Percentiles rank a stretch among this genome's conserved stretches.
Conservation (phyloP, 2,329 filamentous ascomycete species). For the Sclerotinia borealis region DNA sequence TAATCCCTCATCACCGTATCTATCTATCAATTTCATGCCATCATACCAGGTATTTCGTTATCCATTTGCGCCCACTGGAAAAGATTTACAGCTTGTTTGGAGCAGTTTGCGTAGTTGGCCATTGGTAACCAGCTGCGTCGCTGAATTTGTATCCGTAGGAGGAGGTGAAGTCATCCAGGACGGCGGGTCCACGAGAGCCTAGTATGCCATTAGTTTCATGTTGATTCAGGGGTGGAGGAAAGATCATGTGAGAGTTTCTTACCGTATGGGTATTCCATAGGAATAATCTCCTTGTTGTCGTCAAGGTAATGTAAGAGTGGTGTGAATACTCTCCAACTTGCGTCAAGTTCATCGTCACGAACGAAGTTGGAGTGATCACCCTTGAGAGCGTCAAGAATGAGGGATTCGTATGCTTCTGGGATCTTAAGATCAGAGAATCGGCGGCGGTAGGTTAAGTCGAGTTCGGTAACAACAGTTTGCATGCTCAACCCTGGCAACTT, state of each 20-base stretch:
- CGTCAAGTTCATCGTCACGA: constrained; percentile 91
- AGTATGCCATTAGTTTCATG: background rate
- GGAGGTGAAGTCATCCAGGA: constrained; percentile 95
- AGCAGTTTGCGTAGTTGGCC: constrained; percentile 71
- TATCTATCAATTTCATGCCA: constrained; percentile 6
- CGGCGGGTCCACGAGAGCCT: constrained; percentile 95
- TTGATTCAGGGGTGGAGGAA: background rate
- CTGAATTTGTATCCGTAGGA: constrained; percentile 98
- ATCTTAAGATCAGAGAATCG: constrained; percentile 99
- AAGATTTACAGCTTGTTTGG: constrained; percentile 74
- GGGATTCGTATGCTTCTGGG: constrained; percentile 95
- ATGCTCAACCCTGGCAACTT: constrained; percentile 97
- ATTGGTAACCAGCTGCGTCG: constrained; percentile 91
- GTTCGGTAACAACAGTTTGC: constrained; percentile 98
- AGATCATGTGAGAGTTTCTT: constrained; percentile 35
- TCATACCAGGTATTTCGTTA: constrained; percentile 6
- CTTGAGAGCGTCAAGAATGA: constrained; percentile 96
- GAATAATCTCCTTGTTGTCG: constrained; percentile 98
- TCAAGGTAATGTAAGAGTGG: constrained; percentile 97
- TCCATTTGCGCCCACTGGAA: background rate
- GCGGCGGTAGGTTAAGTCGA: constrained; percentile 95
- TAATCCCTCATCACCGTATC: constrained; percentile 4
- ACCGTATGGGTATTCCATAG: constrained; percentile 99
- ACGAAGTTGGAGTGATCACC: constrained; percentile 99
- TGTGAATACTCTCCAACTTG: constrained; percentile 97